Conservation (phyloP, 2,329 filamentous ascomycete species). For the Aspergillus sp. region DNA sequence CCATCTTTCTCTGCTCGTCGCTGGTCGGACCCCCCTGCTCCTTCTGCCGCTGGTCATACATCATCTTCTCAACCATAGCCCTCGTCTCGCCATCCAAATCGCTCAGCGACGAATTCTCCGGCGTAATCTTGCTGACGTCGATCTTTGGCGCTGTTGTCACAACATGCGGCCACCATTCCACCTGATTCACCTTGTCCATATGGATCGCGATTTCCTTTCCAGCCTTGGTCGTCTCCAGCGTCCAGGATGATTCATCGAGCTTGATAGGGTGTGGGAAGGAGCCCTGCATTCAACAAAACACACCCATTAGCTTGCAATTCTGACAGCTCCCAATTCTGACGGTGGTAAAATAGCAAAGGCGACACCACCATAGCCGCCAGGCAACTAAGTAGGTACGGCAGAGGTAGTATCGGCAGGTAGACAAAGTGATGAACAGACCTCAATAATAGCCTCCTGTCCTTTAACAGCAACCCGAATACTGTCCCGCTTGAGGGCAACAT, state of each 20-base stretch:
- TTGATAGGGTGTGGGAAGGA: conserved; percentile 76
- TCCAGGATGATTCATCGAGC: conserved; percentile 93
- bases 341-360: background rate
- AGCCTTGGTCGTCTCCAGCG: conserved; percentile 66
- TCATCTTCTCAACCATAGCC: conserved; percentile 99
- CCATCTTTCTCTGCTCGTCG: conserved; percentile 92
- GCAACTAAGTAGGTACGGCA: background rate
- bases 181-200: conserved; percentile 93
- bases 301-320: conserved; percentile 1
- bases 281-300: conserved; percentile 58
- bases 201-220: conserved; percentile 80
- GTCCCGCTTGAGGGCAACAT: conserved; percentile 77
- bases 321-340: background rate
- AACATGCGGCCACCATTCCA: conserved; percentile 98
- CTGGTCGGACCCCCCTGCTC: conserved; percentile 84
- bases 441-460: conserved; percentile 80
- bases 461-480: conserved; percentile 79
- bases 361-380: background rate
- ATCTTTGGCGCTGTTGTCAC: conserved; percentile 84
- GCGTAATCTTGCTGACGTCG: conserved; percentile 91
- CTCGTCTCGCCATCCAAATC: conserved; percentile 94
- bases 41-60: conserved; percentile 98
- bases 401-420: background rate
- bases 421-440: conserved; percentile 51
- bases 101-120: conserved; percentile 85